Evolutionary conservation across 371 early-diverging fungal species (phyloP), one percentile per base, ranked within the genome.

Genomic region (Phascolomyces articulosus): DNA sequence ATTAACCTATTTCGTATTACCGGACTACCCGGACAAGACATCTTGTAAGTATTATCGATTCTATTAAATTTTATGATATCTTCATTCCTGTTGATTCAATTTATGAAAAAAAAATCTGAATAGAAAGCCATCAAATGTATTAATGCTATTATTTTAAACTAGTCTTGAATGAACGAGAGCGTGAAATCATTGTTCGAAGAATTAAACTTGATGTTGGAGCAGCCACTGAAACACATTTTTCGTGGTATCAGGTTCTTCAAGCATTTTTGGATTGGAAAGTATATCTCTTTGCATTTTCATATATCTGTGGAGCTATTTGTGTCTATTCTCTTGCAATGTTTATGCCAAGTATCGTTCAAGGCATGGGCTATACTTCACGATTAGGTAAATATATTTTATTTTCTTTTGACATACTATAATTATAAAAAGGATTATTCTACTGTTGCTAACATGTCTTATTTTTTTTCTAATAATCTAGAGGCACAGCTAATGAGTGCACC

Each of bases 11-110:
- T 81, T 86, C 47, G 72, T 84, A 58, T 73, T 93, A 44, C 90
- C 93, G 10, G 87, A 91, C 23, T 87, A 87, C 60, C 95, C 93
- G 16, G 85, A 81, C 38, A 84, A 89, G 47, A 82, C 74, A 13
- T 31, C 29, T n/a, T 60, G 60, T 60, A 48, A 44, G 60, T 60
- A 51, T 56, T n/a, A n/a, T n/a, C 20, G n/a, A 8, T 24, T 51
- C n/a, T 51, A 10, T 18, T n/a, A n/a, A n/a, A n/a, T n/a, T n/a
- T n/a, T n/a, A n/a, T n/a, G n/a, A n/a, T n/a, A n/a, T n/a, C n/a
- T n/a, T n/a, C n/a, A n/a, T n/a, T n/a, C n/a, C n/a, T n/a, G n/a
- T n/a, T n/a, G n/a, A n/a, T n/a, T n/a, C n/a, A n/a, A n/a, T n/a
- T n/a, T n/a, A n/a, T n/a, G n/a, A n/a, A n/a, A n/a, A n/a, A n/a